Evolutionary conservation across 2,329 filamentous ascomycete species (phyloP).

Genomic region (Xylariaceae sp.): DNA sequence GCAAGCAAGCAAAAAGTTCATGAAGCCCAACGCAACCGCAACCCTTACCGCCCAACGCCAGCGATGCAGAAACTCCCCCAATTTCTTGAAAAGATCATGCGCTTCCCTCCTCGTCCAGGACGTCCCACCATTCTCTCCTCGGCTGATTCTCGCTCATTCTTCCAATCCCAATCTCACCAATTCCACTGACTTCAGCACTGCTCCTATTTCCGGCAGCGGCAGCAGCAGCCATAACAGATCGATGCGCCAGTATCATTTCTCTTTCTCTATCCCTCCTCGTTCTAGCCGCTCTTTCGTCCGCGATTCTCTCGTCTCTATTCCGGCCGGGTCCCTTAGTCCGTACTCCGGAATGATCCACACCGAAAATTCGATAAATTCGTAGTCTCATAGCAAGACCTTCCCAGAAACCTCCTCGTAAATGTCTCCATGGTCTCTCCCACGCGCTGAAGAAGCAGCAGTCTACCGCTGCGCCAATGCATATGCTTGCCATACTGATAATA

Average conservation of each 20-base stretch:
- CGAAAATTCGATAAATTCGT: conserved; percentile 18
- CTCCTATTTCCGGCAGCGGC: conserved; percentile 28
- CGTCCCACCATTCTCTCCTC: conserved; percentile 39
- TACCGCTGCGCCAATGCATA: conserved; percentile 61
- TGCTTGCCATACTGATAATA: conserved; percentile 50
- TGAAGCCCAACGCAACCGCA: not conserved
- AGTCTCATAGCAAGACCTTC: conserved; percentile 26
- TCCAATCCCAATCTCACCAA: conserved; percentile 18
- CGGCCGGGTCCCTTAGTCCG: conserved; percentile 9
- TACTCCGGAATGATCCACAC: conserved; percentile 35
- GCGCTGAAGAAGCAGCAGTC: conserved; percentile 64
- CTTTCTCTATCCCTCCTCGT: conserved; percentile 36
- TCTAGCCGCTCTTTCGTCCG: conserved; percentile 39
- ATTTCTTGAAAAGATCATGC: not conserved
- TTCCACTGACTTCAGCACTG: conserved; percentile 27
- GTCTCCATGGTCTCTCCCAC: conserved; percentile 66
- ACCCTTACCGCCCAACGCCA: not conserved
- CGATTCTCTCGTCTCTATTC: conserved; percentile 34
- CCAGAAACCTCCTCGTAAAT: conserved; percentile 40
- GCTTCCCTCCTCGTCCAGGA: conserved; percentile 21
- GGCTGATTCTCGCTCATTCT: conserved; percentile 5
- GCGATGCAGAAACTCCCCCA: not conserved
- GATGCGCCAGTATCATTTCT: conserved; percentile 46
- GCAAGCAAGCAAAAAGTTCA: not conserved
- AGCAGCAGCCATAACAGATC: conserved; percentile 14